phyloP scores from a whole-genome alignment of 2,329 filamentous ascomycete species.

The Neoscytalidium dimidiatum region DNA sequence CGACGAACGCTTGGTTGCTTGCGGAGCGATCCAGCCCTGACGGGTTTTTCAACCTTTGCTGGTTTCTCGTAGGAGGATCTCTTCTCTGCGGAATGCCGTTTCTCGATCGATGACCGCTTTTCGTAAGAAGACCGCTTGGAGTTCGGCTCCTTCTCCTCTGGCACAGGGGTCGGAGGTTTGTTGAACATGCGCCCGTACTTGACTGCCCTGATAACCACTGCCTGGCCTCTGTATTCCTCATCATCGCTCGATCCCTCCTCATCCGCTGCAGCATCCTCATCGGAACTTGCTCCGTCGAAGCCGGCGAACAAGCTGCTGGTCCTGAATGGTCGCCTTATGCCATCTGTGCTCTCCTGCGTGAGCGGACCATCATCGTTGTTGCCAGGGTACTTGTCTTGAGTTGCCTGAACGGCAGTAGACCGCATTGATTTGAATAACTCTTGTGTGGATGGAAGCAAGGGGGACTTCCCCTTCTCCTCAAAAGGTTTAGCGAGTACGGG shows the following conservation, averaged over 20 bases:
- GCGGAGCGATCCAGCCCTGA: constrained; percentile 29
- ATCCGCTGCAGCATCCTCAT: constrained; percentile 61
- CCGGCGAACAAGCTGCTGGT: constrained; percentile 86
- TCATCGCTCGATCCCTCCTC: constrained; percentile 58
- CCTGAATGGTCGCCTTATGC: constrained; percentile 69
- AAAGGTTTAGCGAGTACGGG: constrained; percentile 18
- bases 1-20: constrained; percentile 67
- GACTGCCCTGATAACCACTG: constrained; percentile 48
- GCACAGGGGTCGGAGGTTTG: constrained; percentile 43
- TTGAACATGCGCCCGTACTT: constrained; percentile 48
- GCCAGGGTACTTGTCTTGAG: constrained; percentile 69
- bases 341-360: constrained; percentile 57
- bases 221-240: constrained; percentile 54
- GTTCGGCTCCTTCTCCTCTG: constrained; percentile 42
- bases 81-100: neutral
- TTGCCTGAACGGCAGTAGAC: constrained; percentile 31
- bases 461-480: constrained; percentile 20
- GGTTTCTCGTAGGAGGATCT: constrained; percentile 36
- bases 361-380: constrained; percentile 81
- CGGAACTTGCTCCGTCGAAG: constrained; percentile 49
- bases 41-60: constrained; percentile 36
- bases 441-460: constrained; percentile 16
- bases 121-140: constrained; percentile 36
- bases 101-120: constrained; percentile 34
- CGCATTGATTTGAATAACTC: constrained; percentile 18